Evolutionary conservation across 768 basidiomycete genomes (phyloP).

Genomic region (Fomitopsis serialis): DNA sequence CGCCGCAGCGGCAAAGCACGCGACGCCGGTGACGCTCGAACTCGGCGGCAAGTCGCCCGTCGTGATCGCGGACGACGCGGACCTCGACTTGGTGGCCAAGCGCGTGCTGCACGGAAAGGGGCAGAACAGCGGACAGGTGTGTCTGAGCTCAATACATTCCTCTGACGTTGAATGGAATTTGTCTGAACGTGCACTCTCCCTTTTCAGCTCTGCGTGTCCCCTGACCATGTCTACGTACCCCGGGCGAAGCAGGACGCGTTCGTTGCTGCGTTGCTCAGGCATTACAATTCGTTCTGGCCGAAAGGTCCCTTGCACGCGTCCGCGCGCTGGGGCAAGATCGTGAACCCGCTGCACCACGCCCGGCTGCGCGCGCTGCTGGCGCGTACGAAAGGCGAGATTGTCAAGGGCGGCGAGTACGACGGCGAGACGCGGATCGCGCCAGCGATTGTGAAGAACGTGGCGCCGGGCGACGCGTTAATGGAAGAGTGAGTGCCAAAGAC

Average conservation of each 20-base stretch:
- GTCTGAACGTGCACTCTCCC: not conserved
- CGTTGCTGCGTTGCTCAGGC: conserved; percentile 36
- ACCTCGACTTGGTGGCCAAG: conserved; percentile 49
- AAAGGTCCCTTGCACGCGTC: conserved; percentile 37
- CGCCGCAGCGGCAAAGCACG: conserved; percentile 35
- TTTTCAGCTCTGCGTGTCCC: conserved; percentile 33
- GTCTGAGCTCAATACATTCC: not conserved
- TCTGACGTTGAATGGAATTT: not conserved
- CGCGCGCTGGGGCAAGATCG: conserved; percentile 41
- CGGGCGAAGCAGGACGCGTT: conserved; percentile 41
- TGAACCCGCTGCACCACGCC: conserved; percentile 47
- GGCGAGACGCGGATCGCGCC: conserved; percentile 46
- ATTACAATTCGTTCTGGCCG: conserved; percentile 47
- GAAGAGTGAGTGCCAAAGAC: conserved; percentile 48
- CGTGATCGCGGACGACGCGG: conserved; percentile 36
- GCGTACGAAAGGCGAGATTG: conserved; percentile 50
- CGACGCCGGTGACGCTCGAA: conserved; percentile 41
- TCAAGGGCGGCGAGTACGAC: conserved; percentile 44
- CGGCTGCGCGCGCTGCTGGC: conserved; percentile 48
- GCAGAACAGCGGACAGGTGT: conserved; percentile 64
- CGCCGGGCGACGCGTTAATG: conserved; percentile 51
- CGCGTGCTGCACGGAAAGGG: conserved; percentile 65
- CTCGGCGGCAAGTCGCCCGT: conserved; percentile 41
- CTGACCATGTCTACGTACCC: conserved; percentile 42
- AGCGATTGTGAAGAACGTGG: conserved; percentile 53